Conservation (phyloP, 148 eudicot genomes). For the Rhododendron kiyosumense region DNA sequence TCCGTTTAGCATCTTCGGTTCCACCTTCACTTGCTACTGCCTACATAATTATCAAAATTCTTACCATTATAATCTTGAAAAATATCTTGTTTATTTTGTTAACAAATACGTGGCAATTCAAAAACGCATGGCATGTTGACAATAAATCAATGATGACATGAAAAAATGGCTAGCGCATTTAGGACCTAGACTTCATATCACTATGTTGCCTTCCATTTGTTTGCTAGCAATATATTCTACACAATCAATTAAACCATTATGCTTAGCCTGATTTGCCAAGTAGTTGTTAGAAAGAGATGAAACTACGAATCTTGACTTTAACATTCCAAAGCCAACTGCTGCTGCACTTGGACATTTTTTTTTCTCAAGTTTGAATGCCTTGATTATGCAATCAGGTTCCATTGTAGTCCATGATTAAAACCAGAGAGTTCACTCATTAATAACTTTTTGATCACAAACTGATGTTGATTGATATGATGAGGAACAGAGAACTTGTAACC, state of each 20-base stretch:
- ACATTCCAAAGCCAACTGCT: neutral
- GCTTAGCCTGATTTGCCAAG: neutral
- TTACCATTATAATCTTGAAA: neutral
- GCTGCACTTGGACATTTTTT: neutral
- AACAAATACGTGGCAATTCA: neutral
- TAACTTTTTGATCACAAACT: neutral
- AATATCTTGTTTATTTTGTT: neutral
- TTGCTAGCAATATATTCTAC: neutral
- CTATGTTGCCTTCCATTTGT: neutral
- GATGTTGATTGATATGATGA: neutral
- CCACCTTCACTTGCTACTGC: conserved; percentile 99
- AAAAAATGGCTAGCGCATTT: neutral
- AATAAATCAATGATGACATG: neutral
- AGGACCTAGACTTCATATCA: conserved; percentile 2
- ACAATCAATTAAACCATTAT: neutral
- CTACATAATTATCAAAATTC: conserved; percentile 28
- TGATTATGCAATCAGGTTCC: neutral
- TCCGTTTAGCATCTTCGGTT: conserved; percentile 91
- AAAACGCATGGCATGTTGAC: neutral
- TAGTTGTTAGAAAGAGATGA: neutral
- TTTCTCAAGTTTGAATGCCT: neutral
- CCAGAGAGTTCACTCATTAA: neutral
- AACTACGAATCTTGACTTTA: neutral
- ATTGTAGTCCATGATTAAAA: neutral
- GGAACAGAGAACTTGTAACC: neutral